These are phyloP conservation scores for Panaeolus papilionaceus DNA, from an alignment of 768 basidiomycete genomes.

Conservation along the genomic window DNA sequence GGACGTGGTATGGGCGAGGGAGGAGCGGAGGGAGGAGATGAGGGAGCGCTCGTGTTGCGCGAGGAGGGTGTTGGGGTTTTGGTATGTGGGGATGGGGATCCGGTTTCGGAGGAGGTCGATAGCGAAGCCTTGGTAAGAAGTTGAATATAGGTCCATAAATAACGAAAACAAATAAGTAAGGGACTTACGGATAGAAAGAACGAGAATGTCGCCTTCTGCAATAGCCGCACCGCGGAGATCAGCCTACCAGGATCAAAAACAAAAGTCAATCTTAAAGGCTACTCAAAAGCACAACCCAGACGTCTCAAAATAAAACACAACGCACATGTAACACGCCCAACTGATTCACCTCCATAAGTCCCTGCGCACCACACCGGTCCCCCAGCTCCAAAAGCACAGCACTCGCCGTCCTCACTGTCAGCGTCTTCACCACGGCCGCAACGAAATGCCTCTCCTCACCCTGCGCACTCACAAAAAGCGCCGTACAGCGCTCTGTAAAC, in stretches of 20 bases:
- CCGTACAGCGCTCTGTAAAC: conserved; percentile 29
- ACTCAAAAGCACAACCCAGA: not conserved
- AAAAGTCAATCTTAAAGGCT: not conserved
- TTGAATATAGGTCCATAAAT: conserved; percentile 17
- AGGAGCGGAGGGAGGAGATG: conserved; percentile 24
- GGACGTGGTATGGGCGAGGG: conserved; percentile 28
- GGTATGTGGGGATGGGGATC: conserved; percentile 26
- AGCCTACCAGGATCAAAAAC: conserved; percentile 28
- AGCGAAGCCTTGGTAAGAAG: conserved; percentile 29
- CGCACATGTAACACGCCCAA: conserved; percentile 39
- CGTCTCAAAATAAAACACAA: conserved; percentile 3
- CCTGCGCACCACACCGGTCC: conserved; percentile 53
- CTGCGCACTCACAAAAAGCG: conserved; percentile 27
- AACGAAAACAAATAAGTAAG: not conserved
- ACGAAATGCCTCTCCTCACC: conserved; percentile 16
- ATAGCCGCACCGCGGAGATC: conserved; percentile 46
- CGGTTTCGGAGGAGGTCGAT: conserved; percentile 33
- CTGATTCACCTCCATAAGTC: conserved; percentile 45
- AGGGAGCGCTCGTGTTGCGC: conserved; percentile 29
- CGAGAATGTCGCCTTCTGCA: conserved; percentile 53
- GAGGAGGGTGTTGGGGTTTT: conserved; percentile 27
- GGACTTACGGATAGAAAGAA: conserved; percentile 41
- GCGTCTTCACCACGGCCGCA: conserved; percentile 24
- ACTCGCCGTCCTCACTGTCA: conserved; percentile 26
- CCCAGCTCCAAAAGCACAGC: conserved; percentile 24